A percentile compares a stretch with the other conserved stretches of the same genome.
Evolutionary conservation across 495 filamentous ascomycete species (phyloP).

Genomic region (Xeromyces bisporus): DNA sequence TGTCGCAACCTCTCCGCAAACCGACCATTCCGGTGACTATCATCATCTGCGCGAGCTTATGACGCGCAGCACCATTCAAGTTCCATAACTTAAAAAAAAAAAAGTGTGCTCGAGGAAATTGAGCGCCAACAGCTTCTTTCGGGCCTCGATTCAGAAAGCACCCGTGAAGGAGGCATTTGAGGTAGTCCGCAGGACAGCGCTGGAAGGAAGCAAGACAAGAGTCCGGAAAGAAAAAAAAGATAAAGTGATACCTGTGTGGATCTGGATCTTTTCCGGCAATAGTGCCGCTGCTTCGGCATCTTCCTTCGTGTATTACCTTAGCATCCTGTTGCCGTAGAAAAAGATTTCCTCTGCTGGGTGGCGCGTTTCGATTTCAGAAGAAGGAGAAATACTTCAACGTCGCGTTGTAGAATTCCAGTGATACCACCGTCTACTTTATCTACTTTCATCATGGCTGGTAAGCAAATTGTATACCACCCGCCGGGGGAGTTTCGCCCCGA

Average conservation of each 20-base stretch:
- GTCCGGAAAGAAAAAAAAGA: constrained; percentile 9
- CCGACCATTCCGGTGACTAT: too few relatives aligned
- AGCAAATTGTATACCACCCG: constrained; percentile 21
- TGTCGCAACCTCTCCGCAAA: too few relatives aligned
- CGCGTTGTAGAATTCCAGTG: constrained; percentile 22
- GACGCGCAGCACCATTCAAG: not conserved
- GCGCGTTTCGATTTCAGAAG: constrained; percentile 10
- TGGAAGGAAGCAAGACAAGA: constrained; percentile 6
- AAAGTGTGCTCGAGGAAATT: not conserved
- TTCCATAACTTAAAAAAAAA: not conserved
- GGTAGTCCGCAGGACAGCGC: not conserved
- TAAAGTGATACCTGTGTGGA: constrained; percentile 23
- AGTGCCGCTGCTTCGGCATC: constrained; percentile 14
- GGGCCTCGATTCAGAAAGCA: too few relatives aligned
- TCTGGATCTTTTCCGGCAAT: constrained; percentile 8
- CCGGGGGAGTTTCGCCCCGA: too few relatives aligned
- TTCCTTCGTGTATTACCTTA: constrained; percentile 29
- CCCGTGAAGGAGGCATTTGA: not conserved
- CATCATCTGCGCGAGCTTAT: too few relatives aligned
- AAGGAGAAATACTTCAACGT: constrained; percentile 8
- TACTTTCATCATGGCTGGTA: constrained; percentile 28
- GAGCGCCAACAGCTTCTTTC: too few relatives aligned
- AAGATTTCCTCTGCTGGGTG: constrained; percentile 13
- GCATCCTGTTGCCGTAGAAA: constrained; percentile 29
- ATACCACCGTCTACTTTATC: too few relatives aligned